Conservation (phyloP, 139 green algal species). For the Protoeuglena noctilucae region DNA sequence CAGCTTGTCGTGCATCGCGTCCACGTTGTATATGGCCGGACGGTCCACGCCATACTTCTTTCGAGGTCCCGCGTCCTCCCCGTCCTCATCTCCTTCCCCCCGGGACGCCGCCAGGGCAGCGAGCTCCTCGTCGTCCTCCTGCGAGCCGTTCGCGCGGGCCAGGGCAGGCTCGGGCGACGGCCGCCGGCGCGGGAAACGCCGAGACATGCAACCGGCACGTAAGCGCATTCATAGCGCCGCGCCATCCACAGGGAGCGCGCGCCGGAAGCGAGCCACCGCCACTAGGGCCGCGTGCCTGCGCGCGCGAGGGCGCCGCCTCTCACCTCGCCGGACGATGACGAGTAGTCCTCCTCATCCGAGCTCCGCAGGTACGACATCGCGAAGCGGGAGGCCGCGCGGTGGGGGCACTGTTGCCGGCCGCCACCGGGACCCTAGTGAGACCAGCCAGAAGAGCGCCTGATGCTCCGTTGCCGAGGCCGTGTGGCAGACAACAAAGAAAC, state of each 20-base stretch:
- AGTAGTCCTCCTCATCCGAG: not conserved
- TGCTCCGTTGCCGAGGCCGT: no score
- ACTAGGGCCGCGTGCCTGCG: not conserved
- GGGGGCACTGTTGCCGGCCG: no score
- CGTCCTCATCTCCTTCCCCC: not conserved
- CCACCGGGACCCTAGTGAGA: no score
- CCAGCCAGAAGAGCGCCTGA: no score
- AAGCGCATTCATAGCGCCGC: no score
- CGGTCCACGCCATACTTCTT: slow-evolving; percentile 9
- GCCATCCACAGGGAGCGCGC: no score
- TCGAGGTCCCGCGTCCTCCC: not conserved
- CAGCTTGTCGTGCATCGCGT: slow-evolving; percentile 66
- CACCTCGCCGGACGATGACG: not conserved
- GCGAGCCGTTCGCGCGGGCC: not conserved
- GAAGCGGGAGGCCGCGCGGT: no score
- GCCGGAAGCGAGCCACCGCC: not conserved
- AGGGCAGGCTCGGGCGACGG: not conserved
- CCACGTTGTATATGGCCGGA: slow-evolving; percentile 59
- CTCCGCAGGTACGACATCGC: not conserved
- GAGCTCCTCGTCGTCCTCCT: not conserved
- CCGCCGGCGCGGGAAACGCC: no score
- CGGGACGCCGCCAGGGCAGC: not conserved
- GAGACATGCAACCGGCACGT: no score
- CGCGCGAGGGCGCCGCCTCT: no score
- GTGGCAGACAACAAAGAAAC: no score